Conservation (phyloP, 2,329 filamentous ascomycete genomes). For the Diaporthe caulivora region DNA sequence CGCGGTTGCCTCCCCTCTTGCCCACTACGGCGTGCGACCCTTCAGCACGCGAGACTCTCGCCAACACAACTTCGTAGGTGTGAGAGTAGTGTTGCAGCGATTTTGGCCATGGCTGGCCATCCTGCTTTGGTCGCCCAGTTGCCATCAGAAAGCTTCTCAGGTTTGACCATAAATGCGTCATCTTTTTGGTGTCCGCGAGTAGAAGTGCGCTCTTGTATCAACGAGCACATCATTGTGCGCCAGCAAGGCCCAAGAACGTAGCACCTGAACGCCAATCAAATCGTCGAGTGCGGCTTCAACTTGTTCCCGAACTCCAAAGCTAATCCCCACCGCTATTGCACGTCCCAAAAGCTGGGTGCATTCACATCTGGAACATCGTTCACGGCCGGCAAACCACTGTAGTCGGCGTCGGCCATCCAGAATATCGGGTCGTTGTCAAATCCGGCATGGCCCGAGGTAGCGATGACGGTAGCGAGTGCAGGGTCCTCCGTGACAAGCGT, state of each 20-base stretch:
- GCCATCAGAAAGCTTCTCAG: background rate
- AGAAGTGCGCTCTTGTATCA: background rate
- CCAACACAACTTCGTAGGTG: background rate
- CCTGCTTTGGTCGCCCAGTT: background rate
- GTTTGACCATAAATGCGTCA: background rate
- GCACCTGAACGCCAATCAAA: constrained; percentile 21
- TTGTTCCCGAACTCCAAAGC: background rate
- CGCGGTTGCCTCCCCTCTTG: background rate
- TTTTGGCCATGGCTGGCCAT: background rate
- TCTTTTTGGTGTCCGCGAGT: background rate
- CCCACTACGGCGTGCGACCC: background rate
- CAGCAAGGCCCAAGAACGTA: background rate
- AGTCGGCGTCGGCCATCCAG: constrained; percentile 58
- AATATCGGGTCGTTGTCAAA: constrained; percentile 63
- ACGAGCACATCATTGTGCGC: background rate
- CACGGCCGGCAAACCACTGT: constrained; percentile 24
- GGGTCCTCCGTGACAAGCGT: constrained; percentile 57
- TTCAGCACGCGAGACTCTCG: background rate
- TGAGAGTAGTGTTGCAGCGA: background rate
- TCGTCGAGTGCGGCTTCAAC: background rate
- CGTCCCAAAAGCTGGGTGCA: constrained; percentile 36
- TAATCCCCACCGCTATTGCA: constrained; percentile 4
- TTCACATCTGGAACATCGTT: constrained; percentile 30
- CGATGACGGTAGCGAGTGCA: constrained; percentile 54
- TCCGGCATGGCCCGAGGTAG: constrained; percentile 41